Evolutionary conservation across 1,284 basidiomycete species (phyloP).

Genomic region (Amylostereum chailletii): DNA sequence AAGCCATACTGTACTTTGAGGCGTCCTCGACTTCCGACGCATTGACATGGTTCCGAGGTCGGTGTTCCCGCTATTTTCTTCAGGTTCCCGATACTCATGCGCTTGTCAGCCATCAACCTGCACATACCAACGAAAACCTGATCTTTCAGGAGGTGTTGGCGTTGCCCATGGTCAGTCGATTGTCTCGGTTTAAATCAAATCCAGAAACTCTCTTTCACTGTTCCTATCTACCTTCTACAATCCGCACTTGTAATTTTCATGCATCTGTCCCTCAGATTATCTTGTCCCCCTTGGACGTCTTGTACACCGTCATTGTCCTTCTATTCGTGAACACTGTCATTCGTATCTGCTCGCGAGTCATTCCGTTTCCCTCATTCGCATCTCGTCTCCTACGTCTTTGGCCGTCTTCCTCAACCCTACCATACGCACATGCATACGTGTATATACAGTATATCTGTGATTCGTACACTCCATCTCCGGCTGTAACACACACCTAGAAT

Average conservation of each 20-base stretch:
- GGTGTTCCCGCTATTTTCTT: slow-evolving; percentile 15
- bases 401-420: no score
- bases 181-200: background rate
- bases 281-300: background rate
- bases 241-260: background rate
- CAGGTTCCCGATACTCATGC: background rate
- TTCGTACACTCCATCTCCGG: no score
- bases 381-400: no score
- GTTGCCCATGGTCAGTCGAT: background rate
- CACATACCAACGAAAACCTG: slow-evolving; percentile 38
- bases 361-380: no score
- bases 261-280: background rate
- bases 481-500: no score
- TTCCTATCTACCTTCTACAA: background rate
- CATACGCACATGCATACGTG: no score
- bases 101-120: slow-evolving; percentile 46
- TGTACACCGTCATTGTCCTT: no score
- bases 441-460: no score
- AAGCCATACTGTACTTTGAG: slow-evolving; percentile 90
- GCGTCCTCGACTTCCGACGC: slow-evolving; percentile 77
- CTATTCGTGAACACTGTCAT: no score
- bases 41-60: slow-evolving; percentile 85
- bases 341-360: no score
- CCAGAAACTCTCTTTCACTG: background rate
- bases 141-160: background rate